Conservation (phyloP, 805 yeast genomes). For the Pichia ethanolica region DNA sequence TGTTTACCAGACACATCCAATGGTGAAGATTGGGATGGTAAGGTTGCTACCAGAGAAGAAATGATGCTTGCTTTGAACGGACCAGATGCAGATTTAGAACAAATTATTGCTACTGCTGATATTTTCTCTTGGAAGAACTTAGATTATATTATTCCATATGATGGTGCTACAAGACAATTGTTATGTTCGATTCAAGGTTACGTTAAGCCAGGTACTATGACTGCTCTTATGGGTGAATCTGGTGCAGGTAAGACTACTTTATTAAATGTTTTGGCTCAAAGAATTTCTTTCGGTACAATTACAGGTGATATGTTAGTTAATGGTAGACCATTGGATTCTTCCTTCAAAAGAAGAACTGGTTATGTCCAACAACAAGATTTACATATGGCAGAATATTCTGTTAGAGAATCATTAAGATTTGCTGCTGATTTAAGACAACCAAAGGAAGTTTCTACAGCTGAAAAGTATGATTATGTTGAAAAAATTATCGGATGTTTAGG, state of each 20-base stretch:
- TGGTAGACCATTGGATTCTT: conserved; percentile 39
- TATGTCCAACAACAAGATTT: conserved; percentile 52
- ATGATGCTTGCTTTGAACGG: conserved; percentile 20
- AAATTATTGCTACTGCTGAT: conserved; percentile 31
- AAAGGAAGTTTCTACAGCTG: conserved; percentile 34
- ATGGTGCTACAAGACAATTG: conserved; percentile 33
- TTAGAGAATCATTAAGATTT: conserved; percentile 41
- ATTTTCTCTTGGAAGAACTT: conserved; percentile 59
- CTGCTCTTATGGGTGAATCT: conserved; percentile 59
- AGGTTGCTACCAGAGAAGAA: conserved; percentile 21
- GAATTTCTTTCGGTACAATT: conserved; percentile 44
- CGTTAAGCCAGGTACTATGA: conserved; percentile 47
- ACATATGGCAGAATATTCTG: conserved; percentile 43
- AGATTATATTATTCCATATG: conserved; percentile 47
- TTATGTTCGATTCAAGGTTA: conserved; percentile 39
- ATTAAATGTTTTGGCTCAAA: conserved; percentile 44
- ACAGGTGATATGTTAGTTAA: conserved; percentile 56
- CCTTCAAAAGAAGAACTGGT: conserved; percentile 48
- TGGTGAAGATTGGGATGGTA: conserved; percentile 36
- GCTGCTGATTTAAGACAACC: conserved; percentile 43
- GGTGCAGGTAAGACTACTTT: conserved; percentile 62
- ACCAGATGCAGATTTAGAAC: conserved; percentile 26
- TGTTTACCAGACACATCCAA: conserved; percentile 19
- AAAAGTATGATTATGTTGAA: conserved; percentile 38
- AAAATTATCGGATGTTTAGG: conserved; percentile 32